These are phyloP conservation scores for Scytalidium lignicola DNA, from an alignment of 2,329 filamentous ascomycete genomes.

Conservation along the genomic window DNA sequence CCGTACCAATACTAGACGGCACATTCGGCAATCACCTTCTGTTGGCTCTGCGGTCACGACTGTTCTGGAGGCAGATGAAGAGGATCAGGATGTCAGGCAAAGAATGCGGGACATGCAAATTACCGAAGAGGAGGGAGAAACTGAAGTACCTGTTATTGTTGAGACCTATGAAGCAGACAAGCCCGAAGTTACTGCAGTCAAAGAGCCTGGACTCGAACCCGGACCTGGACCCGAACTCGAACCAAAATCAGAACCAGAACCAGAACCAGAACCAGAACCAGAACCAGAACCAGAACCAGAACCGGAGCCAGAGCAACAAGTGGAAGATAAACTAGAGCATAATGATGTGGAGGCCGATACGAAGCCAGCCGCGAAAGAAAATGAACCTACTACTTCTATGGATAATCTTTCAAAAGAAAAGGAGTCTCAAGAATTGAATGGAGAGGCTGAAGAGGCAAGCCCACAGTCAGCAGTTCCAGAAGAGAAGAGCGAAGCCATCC, in stretches of 20 bases:
- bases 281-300: constrained; percentile 11
- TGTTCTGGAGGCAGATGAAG: constrained; percentile 78
- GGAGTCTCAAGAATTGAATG: constrained; percentile 15
- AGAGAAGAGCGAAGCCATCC: neutral
- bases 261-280: too few relatives aligned
- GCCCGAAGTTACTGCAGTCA: constrained; percentile 3
- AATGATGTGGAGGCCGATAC: constrained; percentile 9
- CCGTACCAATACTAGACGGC: constrained; percentile 71
- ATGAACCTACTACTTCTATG: constrained; percentile 6
- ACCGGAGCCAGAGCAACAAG: constrained; percentile 9
- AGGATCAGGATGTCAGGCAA: constrained; percentile 50
- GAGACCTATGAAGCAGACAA: constrained; percentile 23
- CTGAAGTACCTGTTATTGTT: constrained; percentile 26
- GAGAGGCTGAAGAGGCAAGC: constrained; percentile 17
- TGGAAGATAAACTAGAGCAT: constrained; percentile 5
- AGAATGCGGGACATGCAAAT: constrained; percentile 44
- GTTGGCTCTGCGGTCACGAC: constrained; percentile 74
- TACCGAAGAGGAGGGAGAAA: constrained; percentile 34
- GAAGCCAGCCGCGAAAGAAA: constrained; percentile 2
- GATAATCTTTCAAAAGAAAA: constrained; percentile 10
- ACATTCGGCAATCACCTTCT: constrained; percentile 74
- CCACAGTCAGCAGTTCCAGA: constrained; percentile 7
- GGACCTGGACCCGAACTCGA: constrained; percentile 5
- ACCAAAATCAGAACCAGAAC: too few relatives aligned
- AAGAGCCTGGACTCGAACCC: neutral